A percentile compares a stretch with the other conserved stretches of the same genome.
phyloP scores from a whole-genome alignment of 805 yeast genomes.

The Isabelozyma heimii region DNA sequence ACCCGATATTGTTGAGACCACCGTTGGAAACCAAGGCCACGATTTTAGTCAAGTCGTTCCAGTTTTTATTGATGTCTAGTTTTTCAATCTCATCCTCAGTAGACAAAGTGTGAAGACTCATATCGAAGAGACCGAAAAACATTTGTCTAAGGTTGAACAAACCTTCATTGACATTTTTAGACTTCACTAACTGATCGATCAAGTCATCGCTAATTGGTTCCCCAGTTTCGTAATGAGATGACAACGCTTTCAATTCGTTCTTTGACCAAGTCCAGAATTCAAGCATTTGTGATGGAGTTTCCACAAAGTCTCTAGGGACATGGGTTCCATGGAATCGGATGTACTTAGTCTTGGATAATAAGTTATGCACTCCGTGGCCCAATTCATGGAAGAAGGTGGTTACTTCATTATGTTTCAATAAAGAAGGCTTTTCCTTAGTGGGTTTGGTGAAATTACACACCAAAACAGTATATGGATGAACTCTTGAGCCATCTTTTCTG shows the following conservation, averaged over 20 bases:
- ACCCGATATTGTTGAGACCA: constrained; percentile 58
- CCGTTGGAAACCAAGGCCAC: constrained; percentile 58
- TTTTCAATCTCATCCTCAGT: constrained; percentile 38
- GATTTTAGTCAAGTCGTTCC: constrained; percentile 69
- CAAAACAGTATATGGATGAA: constrained; percentile 69
- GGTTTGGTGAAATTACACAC: constrained; percentile 86
- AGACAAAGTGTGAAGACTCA: constrained; percentile 58
- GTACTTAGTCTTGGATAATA: constrained; percentile 63
- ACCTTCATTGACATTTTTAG: constrained; percentile 78
- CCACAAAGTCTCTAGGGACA: constrained; percentile 84
- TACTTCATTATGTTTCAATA: constrained; percentile 75
- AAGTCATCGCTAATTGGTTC: constrained; percentile 56
- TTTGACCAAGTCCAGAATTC: constrained; percentile 87
- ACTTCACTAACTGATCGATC: constrained; percentile 53
- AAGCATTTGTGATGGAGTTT: constrained; percentile 86
- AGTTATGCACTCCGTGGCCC: constrained; percentile 85
- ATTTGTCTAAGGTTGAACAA: constrained; percentile 70
- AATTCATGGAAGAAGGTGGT: constrained; percentile 86
- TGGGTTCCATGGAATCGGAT: constrained; percentile 73
- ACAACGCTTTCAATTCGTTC: constrained; percentile 53
- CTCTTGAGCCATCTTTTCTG: constrained; percentile 47
- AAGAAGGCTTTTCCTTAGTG: constrained; percentile 62
- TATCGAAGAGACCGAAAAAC: constrained; percentile 76
- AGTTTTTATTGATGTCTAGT: constrained; percentile 49
- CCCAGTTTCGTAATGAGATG: constrained; percentile 65